Base-by-base conservation (phyloP, 2,329 filamentous ascomycete species). In the Colletotrichum spinosum region DNA sequence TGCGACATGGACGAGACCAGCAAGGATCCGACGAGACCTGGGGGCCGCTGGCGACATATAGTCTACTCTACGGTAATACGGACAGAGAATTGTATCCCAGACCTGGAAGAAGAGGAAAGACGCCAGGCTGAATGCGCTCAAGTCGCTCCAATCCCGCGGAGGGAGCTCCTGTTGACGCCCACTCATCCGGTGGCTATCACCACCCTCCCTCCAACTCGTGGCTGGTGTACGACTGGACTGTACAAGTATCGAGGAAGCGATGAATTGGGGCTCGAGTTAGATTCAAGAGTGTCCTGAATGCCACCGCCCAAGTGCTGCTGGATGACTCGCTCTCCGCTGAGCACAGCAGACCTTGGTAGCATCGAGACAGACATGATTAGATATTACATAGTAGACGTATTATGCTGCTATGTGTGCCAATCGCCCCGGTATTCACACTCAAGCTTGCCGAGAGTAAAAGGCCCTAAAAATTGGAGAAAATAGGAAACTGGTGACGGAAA, bases 51-150 rank as follows among this genome's bases (percentile, higher is more conserved):
- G 25, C 1, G 25, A 25, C 1, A 60, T 17, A 33, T 35, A 4
- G 34, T 17, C 8, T n/a, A 11, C 33, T 17, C 6, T 11, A 12
- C 33, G 25, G 37, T 8, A 11, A n/a, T 41, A 15, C 15, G 17
- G 6, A 33, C 54, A 13, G 46, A 52, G 33, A 38, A 50, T 37
- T 33, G 58, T 15, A 51, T 45, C 13, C 34, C 37, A 8, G 41
- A 42, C 49, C 49, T 45, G 25, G 35, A 46, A 33, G 54, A 46
- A 56, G 34, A 17, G 50, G 10, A 15, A 33, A 11, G 11, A 39
- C 57, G 42, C 57, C 57, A 56, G 25, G 37, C 62, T 37, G 35
- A 9, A 65, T 61, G n/a, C 57, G 57, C 55, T 44, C 34, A 41
- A 41, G 44, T 10, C 34, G 9, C 38, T 25, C 56, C 12, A 45